phyloP scores from a whole-genome alignment of 345 rosid genomes.

The Sonneratia alba region DNA sequence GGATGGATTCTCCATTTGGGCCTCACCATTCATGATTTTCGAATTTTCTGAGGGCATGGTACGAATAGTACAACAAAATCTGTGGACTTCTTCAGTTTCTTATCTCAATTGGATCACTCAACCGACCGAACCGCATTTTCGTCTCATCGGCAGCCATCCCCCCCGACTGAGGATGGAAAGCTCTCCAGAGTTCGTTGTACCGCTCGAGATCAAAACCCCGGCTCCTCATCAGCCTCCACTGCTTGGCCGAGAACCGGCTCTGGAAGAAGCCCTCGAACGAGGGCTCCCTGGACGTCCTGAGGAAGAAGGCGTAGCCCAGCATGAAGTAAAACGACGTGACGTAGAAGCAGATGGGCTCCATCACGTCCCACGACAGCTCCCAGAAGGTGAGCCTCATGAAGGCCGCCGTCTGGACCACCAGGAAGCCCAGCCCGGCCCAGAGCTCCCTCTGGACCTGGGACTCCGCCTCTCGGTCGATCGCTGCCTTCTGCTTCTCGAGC shows the following conservation, averaged over 20 bases:
- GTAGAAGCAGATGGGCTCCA: conserved; percentile 96
- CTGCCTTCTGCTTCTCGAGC: conserved; percentile 42
- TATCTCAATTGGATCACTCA: not conserved
- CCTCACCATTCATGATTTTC: no score
- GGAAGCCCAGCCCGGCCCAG: conserved; percentile 59
- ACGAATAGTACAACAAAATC: no score
- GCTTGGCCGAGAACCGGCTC: conserved; percentile 59
- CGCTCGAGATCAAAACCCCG: conserved; percentile 43
- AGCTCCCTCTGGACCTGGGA: conserved; percentile 55
- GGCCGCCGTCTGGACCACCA: conserved; percentile 63
- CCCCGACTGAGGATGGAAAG: not conserved
- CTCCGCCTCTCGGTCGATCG: conserved; percentile 50
- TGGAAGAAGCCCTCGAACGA: conserved; percentile 80
- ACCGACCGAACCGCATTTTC: not conserved
- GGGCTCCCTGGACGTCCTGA: conserved; percentile 73
- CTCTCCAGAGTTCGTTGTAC: conserved; percentile 45
- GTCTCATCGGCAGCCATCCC: not conserved
- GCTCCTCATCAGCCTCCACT: conserved; percentile 39
- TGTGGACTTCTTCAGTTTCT: not conserved
- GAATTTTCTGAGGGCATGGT: no score
- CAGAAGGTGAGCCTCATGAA: conserved; percentile 96
- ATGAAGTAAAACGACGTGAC: conserved; percentile 61
- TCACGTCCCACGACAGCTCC: conserved; percentile 98
- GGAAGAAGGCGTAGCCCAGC: conserved; percentile 75
- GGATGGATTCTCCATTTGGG: no score